These are phyloP conservation scores for Phlyctochytrium bullatum DNA, from an alignment of 192 early-diverging fungal species.

Conservation along the genomic window DNA sequence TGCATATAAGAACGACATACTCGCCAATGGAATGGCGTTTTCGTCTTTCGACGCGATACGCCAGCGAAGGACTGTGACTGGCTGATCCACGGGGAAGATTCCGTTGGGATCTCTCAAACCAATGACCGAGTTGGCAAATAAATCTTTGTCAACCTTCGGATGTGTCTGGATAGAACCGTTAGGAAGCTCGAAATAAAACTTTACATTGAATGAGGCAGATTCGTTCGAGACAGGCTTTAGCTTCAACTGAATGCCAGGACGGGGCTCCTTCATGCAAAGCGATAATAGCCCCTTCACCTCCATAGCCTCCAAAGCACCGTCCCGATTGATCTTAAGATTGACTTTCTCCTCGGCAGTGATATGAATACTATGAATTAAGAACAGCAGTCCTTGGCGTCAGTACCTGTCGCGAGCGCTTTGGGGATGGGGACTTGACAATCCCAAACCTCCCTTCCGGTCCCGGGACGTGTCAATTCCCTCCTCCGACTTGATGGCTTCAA, in stretches of 20 bases:
- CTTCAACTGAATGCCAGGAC: not conserved
- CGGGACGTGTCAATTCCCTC: slow-evolving; percentile 69
- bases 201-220: slow-evolving; percentile 80
- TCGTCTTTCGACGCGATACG: slow-evolving; percentile 81
- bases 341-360: slow-evolving; percentile 87
- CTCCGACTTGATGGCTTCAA: slow-evolving; percentile 83
- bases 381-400: too few species aligned
- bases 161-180: slow-evolving; percentile 73
- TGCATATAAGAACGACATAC: slow-evolving; percentile 41
- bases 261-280: slow-evolving; percentile 73
- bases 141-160: slow-evolving; percentile 92
- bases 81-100: slow-evolving; percentile 82
- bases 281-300: slow-evolving; percentile 92
- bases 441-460: not conserved
- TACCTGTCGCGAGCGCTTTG: too few species aligned
- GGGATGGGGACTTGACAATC: too few species aligned
- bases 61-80: slow-evolving; percentile 88
- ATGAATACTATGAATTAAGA: slow-evolving; percentile 82
- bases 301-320: slow-evolving; percentile 88
- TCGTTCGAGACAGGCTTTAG: slow-evolving; percentile 59
- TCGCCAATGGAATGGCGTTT: slow-evolving; percentile 75
- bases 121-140: slow-evolving; percentile 73
- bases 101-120: slow-evolving; percentile 77
- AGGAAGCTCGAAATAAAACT: not conserved
- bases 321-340: slow-evolving; percentile 74